These are phyloP conservation scores for Talaromyces sp. DNA, from an alignment of 2,329 filamentous ascomycete species.

Conservation along the genomic window DNA sequence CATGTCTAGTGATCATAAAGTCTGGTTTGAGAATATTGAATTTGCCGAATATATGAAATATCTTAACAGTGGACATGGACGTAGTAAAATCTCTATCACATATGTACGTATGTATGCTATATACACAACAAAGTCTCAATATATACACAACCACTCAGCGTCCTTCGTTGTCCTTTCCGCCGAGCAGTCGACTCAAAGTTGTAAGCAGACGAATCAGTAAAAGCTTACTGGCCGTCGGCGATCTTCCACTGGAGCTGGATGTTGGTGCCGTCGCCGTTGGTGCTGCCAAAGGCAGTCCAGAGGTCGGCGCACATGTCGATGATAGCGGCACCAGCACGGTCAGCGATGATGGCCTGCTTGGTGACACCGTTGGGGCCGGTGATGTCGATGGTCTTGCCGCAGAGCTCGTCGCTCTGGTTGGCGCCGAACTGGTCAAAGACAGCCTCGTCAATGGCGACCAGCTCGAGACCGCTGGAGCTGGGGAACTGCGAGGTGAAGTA, in stretches of 20 bases:
- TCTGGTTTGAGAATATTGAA: not conserved
- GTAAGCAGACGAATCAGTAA: not conserved
- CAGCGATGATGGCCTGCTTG: conserved; percentile 7
- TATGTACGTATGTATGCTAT: not conserved
- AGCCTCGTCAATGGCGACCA: conserved; percentile 2
- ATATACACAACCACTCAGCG: not conserved
- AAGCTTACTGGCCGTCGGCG: not conserved
- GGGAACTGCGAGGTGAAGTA: conserved; percentile 8
- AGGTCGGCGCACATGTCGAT: conserved; percentile 10
- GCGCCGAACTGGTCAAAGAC: conserved; percentile 6
- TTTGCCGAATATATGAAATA: not conserved
- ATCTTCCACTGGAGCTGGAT: not conserved
- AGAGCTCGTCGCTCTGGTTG: conserved; percentile 9
- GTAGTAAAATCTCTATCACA: not conserved
- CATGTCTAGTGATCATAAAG: no score
- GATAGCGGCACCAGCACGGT: conserved; percentile 7
- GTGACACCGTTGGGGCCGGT: conserved; percentile 8
- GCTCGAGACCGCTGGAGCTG: not conserved
- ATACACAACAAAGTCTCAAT: not conserved
- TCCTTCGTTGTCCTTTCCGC: not conserved
- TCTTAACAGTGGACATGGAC: not conserved
- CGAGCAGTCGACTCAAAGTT: not conserved
- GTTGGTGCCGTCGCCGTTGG: conserved; percentile 7
- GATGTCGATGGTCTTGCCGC: conserved; percentile 8
- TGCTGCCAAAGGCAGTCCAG: conserved; percentile 9